Base-by-base conservation (phyloP, 2,329 filamentous ascomycete species). In the Penicillium sp. region DNA sequence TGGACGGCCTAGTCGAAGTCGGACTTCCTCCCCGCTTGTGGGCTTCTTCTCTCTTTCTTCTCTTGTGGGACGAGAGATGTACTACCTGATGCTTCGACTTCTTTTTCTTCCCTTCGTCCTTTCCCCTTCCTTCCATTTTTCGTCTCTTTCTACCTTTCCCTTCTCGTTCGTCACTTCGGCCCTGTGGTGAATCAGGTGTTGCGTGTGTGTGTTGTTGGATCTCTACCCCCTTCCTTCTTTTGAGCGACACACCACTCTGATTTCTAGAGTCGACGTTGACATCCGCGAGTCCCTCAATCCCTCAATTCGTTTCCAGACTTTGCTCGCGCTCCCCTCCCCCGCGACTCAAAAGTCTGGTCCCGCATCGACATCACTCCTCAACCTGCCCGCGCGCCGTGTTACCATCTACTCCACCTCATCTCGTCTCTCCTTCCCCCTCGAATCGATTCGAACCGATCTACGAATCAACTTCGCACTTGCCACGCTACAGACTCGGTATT, bases 61-160 rank as follows among this genome's bases (percentile, higher is more conserved):
- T 55, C 55, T 51, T 29, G 59, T 64, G 61, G 54, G 56, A 63
- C 61, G 58, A 60, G 56, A 57, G 47, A 62, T 61, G 55, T 57
- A 52, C 52, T 52, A 58, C 58, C 21, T 43, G 40, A 40, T 43
- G 39, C 39, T 42, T 42, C 37, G 18, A 10, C 37, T 40, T 24
- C 37, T 40, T 5, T 40, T 14, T 24, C 37, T 26, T 7, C 19
- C 11, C 6, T 13, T 14, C 39, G 11, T 28, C 7, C 11, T 14
- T 9, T 43, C 14, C 21, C 33, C 46, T 26, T 49, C 51, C 45
- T 51, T 48, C 33, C 37, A 16, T 33, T 53, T 18, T 39, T 39
- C 47, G 49, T 28, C 24, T 19, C 23, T 29, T 46, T 51, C 28
- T 21, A 26, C n/a, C n/a, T n/a, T n/a, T n/a, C 18, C 24, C 40